phyloP scores from a whole-genome alignment of 768 basidiomycete genomes.

The Serpula lacrymans region DNA sequence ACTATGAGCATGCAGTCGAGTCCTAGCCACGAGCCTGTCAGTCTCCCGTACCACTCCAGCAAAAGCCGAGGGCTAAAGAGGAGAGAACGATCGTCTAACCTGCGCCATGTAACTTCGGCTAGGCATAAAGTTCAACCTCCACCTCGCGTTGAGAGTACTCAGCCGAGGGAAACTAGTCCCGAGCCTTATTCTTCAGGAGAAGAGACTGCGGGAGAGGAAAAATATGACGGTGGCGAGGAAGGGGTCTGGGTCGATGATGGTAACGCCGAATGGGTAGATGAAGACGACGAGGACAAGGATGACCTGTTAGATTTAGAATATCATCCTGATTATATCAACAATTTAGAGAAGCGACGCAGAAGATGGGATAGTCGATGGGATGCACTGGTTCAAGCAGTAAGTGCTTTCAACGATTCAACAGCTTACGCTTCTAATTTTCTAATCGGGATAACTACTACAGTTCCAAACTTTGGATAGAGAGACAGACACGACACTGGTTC shows the following conservation, averaged over 20 bases:
- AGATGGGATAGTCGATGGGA: conserved; percentile 80
- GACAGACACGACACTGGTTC: conserved; percentile 74
- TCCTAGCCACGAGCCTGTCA: conserved; percentile 30
- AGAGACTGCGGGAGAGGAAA: conserved; percentile 71
- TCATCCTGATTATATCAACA: conserved; percentile 67
- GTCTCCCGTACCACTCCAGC: conserved; percentile 47
- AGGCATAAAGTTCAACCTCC: conserved; percentile 55
- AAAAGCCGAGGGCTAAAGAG: conserved; percentile 45
- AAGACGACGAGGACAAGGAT: conserved; percentile 64
- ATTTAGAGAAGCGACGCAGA: conserved; percentile 62
- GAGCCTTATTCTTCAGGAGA: conserved; percentile 75
- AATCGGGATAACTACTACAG: conserved; percentile 32
- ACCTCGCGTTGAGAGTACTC: conserved; percentile 78
- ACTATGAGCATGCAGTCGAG: conserved; percentile 55
- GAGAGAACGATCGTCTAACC: conserved; percentile 36
- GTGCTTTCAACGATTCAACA: conserved; percentile 11
- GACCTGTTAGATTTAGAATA: conserved; percentile 75
- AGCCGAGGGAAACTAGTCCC: conserved; percentile 77
- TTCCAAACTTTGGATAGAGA: conserved; percentile 78
- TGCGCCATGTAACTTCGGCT: conserved; percentile 20
- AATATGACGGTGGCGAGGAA: conserved; percentile 37
- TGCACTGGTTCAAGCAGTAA: conserved; percentile 65
- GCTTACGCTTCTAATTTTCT: not conserved
- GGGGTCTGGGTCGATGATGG: conserved; percentile 39
- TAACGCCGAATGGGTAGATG: conserved; percentile 72